phyloP scores from a whole-genome alignment of 2,329 filamentous ascomycete genomes.

The Coniochaeta sp. region DNA sequence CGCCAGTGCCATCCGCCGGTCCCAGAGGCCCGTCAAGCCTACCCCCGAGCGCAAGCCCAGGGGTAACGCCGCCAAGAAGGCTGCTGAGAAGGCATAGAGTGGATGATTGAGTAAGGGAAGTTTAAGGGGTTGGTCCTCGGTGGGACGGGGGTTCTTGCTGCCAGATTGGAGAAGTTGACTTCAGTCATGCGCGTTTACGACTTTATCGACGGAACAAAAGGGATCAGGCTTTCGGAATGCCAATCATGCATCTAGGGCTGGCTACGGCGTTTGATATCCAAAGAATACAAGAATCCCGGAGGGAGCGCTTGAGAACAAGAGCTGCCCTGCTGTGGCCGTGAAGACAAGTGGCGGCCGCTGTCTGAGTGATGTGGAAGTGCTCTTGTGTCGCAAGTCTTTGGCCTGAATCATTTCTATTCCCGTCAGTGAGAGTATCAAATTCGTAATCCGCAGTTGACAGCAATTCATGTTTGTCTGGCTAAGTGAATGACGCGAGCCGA shows the following conservation, averaged over 20 bases:
- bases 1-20: constrained; percentile 74
- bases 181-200: neutral
- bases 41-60: constrained; percentile 65
- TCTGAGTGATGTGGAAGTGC: neutral
- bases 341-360: neutral
- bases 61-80: constrained; percentile 73
- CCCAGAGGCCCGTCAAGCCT: constrained; percentile 73
- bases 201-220: constrained; percentile 5
- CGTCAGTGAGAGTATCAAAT: neutral
- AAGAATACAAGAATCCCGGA: constrained; percentile 11
- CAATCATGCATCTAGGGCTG: constrained; percentile 17
- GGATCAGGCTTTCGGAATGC: constrained; percentile 7
- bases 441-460: neutral
- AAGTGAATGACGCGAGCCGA: neutral
- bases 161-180: neutral
- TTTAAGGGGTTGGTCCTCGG: neutral
- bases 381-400: neutral
- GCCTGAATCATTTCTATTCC: neutral
- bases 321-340: neutral
- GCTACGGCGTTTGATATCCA: constrained; percentile 22
- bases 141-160: neutral
- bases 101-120: neutral
- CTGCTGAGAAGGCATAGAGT: constrained; percentile 28
- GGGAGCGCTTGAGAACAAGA: neutral
- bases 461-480: neutral